Base-by-base conservation (phyloP, 495 filamentous ascomycete species). In the Hypomontagnella submonticulosa region DNA sequence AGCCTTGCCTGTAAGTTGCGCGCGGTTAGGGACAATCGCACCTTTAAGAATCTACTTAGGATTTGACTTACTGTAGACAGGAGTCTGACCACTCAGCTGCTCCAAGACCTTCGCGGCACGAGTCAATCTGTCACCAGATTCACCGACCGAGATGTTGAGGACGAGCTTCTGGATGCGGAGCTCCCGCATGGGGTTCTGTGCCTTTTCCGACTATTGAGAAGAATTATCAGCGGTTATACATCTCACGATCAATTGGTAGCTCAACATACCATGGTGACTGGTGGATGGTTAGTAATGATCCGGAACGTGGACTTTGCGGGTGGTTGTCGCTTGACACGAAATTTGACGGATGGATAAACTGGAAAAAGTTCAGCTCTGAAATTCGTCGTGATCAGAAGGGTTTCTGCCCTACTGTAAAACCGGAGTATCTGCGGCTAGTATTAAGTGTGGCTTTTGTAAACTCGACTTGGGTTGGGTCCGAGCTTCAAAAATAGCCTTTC, bases 121-220 rank as follows among this genome's bases (percentile, higher is more conserved):
- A 73, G 96, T 99, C 77, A 99, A 89, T 89, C 96, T 96, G 83
- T 99, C 96, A 89, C 96, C 96, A 87, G 96, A 98, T 87, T 99
- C 96, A 83, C 96, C 96, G 79, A 99, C 96, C 61, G 90, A 97
- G 87, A 99, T 99, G 89, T 99, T 99, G 77, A 99, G 93, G 79
- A 98, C 95, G 82, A 99, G 92, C 87, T 99, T 99, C 84, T 97
- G 92, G 85, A 99, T 97, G 85, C 92, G 91, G 78, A 99, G 91
- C 85, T 98, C 93, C 83, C 92, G 90, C 96, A 98, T 98, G 82
- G 95, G 93, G 87, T 99, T 99, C 75, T 85, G 83, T 82, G 84
- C 83, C 86, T 98, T 94, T 77, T 92, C 86, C 80, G 81, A 77
- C 77, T 80, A 57, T 40, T 56, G 20, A 42, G 52, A 56, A n/a